Evolutionary conservation across 306 rosid genomes (phyloP), one percentile per base, ranked within the genome.

Genomic region (Acacia confusa): DNA sequence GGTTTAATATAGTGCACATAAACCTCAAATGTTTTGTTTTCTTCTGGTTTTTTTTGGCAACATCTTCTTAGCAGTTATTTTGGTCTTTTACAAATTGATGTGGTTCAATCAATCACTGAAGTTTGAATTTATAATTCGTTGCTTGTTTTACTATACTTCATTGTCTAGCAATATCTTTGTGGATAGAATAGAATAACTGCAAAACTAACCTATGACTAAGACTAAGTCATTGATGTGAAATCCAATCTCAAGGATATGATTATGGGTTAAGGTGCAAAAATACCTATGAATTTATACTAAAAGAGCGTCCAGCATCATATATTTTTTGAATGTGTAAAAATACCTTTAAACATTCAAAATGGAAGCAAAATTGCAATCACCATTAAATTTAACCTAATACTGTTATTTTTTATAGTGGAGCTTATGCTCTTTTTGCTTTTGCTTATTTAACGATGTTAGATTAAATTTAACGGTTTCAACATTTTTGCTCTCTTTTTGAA

Each of bases 361-460:
- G 1, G 1, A 0, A 36, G 1, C 8, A 36, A 36, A 36, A 36
- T 36, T 36, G 0, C 1, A 0, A 36, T 0, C 0, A 36, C 1
- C 0, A 0, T 36, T 36, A 36, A 36, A 36, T 36, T 36, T 36
- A 36, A 36, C 1, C 0, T 36, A 1, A 6, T 0, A 0, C 1
- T 0, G 1, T 36, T 6, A 36, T 4, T 36, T 36, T 36, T 36
- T 36, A 0, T 36, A 36, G 1, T 6, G 0, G 1, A 0, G 40
- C 1, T 0, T 7, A 36, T 0, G 1, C 1, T 36, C 1, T 36
- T 36, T 36, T 36, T 36, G 0, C 40, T 5, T 1, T 5, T 36
- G 8, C 0, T 0, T 0, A 36, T 36, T 0, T 36, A 36, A 36
- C 8, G 7, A 36, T 36, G 1, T 36, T 36, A 6, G 1, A 1